A percentile compares a stretch with the other conserved stretches of the same genome.
These are phyloP conservation scores for Perilla frutescens DNA, from an alignment of 257 asterid species.

Conservation along the genomic window DNA sequence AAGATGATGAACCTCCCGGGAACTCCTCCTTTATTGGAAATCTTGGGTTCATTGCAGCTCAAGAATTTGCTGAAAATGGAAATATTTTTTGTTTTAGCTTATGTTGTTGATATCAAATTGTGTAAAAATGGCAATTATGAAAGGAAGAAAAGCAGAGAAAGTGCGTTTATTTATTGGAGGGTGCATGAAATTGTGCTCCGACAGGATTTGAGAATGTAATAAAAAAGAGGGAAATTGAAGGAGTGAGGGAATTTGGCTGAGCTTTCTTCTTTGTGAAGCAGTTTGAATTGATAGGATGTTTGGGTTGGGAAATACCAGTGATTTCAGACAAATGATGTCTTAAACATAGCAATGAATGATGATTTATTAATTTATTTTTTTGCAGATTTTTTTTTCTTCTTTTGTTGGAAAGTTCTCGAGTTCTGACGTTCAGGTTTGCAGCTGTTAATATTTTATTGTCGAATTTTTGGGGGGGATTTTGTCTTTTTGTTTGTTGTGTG, in stretches of 20 bases:
- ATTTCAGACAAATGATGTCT: neutral
- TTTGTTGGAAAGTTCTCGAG: constrained; percentile 56
- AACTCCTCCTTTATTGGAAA: constrained; percentile 54
- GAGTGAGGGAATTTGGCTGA: neutral
- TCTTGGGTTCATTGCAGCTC: constrained; percentile 42
- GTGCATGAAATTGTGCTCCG: neutral
- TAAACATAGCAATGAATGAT: too few relatives aligned
- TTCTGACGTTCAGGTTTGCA: constrained; percentile 23
- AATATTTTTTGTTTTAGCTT: neutral
- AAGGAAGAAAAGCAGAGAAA: constrained; percentile 2
- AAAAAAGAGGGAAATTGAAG: neutral
- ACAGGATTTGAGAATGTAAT: neutral
- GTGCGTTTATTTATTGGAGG: neutral
- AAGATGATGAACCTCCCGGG: constrained; percentile 33
- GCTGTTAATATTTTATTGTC: neutral
- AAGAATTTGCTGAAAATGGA: neutral
- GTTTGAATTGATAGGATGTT: constrained; percentile 23
- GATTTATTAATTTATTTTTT: neutral
- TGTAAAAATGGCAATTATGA: neutral
- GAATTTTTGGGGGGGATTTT: neutral
- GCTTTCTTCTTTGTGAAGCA: constrained; percentile 35
- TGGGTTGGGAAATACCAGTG: constrained; percentile 7
- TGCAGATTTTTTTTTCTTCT: neutral
- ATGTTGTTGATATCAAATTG: neutral
- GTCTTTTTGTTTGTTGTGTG: neutral